Conservation (phyloP, 2,329 filamentous ascomycete genomes). For the Ustulina deusta region DNA sequence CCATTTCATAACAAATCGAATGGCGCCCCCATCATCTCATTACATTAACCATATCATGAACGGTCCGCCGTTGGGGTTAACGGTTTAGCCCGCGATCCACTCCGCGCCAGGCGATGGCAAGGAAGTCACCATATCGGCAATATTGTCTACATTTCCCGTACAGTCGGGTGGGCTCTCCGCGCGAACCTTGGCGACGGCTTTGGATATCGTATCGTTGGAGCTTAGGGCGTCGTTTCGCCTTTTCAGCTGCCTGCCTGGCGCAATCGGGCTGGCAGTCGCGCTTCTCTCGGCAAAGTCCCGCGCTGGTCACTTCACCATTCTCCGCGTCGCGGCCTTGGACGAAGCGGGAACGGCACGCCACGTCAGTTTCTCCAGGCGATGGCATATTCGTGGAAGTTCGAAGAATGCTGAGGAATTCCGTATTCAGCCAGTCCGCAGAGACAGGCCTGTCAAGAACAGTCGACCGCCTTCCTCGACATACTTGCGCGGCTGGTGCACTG, state of each 20-base stretch:
- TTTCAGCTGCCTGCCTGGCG: constrained; percentile 9
- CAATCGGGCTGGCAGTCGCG: constrained; percentile 12
- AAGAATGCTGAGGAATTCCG: constrained; percentile 1
- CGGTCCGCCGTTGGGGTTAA: constrained; percentile 9
- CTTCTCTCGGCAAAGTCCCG: constrained; percentile 16
- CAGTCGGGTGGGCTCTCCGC: constrained; percentile 5
- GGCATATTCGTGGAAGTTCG: not conserved
- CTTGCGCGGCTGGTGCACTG: constrained; percentile 29
- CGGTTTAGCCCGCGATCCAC: constrained; percentile 21
- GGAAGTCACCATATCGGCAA: not conserved
- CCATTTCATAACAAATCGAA: not conserved
- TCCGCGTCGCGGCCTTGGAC: constrained; percentile 23
- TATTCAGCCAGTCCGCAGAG: constrained; percentile 40
- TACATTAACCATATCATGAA: constrained; percentile 9
- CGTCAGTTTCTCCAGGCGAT: not conserved
- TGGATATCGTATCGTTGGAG: constrained; percentile 11
- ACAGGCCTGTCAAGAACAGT: constrained; percentile 35
- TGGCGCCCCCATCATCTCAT: not conserved
- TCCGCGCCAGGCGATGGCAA: constrained; percentile 14
- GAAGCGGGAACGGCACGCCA: constrained; percentile 1
- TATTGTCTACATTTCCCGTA: not conserved
- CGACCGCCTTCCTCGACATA: constrained; percentile 41
- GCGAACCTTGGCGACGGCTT: constrained; percentile 1
- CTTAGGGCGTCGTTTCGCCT: constrained; percentile 12
- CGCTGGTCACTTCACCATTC: constrained; percentile 12